Percentiles rank a stretch among this genome's conserved stretches.
Conservation (phyloP, 371 early-diverging fungal genomes). For the Mortierella sp. region DNA sequence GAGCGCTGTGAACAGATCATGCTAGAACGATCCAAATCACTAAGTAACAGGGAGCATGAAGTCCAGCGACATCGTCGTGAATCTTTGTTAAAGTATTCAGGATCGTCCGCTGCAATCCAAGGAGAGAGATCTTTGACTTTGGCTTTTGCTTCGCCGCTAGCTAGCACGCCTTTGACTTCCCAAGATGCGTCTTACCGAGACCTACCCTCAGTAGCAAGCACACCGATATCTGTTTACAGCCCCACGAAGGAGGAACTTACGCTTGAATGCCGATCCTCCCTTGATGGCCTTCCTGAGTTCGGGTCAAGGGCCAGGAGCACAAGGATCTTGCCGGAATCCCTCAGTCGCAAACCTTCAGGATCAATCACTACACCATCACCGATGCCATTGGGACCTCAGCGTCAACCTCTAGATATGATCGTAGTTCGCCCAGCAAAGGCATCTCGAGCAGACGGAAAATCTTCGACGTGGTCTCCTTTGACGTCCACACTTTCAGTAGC, state of each 20-base stretch:
- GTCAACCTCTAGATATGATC: constrained; percentile 32
- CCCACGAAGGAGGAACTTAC: constrained; percentile 26
- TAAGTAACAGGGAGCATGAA: neutral
- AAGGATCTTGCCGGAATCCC: neutral
- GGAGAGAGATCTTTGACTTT: neutral
- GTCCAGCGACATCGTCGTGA: neutral
- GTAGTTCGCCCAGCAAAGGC: constrained; percentile 16
- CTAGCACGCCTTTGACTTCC: neutral
- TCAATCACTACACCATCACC: neutral
- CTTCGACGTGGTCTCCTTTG: constrained; percentile 20
- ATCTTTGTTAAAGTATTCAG: neutral
- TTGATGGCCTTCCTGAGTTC: neutral
- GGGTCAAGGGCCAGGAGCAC: neutral
- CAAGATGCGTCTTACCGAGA: neutral
- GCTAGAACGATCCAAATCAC: neutral
- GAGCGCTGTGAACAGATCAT: constrained; percentile 17
- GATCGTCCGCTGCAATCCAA: neutral
- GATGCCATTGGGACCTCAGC: neutral
- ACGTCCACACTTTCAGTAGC: constrained; percentile 3
- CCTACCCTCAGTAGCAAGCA: neutral
- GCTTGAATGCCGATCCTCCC: neutral
- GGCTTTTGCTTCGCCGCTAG: neutral
- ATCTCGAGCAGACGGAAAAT: neutral
- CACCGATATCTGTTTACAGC: constrained; percentile 13
- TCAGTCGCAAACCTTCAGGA: neutral